phyloP scores from a whole-genome alignment of 305 asterid species.

The Solanum hybrid region DNA sequence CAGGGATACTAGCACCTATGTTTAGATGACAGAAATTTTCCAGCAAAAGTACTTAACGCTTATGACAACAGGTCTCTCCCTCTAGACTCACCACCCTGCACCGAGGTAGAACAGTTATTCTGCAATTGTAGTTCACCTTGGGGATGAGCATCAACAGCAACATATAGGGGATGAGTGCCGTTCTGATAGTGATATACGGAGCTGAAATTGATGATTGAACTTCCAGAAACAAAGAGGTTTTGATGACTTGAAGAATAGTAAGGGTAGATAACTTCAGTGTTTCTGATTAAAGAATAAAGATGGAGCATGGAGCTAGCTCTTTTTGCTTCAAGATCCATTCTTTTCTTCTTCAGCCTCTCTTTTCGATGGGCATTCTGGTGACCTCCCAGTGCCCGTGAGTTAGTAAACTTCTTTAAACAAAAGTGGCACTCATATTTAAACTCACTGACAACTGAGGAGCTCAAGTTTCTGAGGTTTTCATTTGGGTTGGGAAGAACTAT shows the following conservation, averaged over 20 bases:
- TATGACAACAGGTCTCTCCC: neutral
- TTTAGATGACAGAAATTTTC: neutral
- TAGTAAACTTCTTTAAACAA: constrained; percentile 4
- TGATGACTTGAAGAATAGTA: neutral
- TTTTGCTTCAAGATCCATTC: neutral
- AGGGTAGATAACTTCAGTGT: neutral
- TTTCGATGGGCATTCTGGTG: constrained; percentile 16
- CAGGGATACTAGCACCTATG: neutral
- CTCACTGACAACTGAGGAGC: neutral
- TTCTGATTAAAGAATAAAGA: neutral
- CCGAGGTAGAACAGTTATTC: neutral
- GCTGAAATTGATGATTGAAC: neutral
- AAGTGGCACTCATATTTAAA: constrained; percentile 8
- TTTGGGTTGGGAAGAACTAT: neutral
- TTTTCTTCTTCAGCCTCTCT: constrained; percentile 17
- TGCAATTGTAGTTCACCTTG: neutral
- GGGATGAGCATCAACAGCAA: neutral
- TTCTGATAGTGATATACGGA: neutral
- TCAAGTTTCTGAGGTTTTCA: neutral
- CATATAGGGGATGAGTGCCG: neutral
- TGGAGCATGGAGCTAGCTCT: neutral
- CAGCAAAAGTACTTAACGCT: neutral
- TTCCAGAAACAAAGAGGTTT: neutral
- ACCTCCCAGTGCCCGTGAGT: constrained; percentile 11
- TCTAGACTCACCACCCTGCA: neutral